Base-by-base conservation (phyloP, 306 rosid genomes). In the Calophaca sinica region DNA sequence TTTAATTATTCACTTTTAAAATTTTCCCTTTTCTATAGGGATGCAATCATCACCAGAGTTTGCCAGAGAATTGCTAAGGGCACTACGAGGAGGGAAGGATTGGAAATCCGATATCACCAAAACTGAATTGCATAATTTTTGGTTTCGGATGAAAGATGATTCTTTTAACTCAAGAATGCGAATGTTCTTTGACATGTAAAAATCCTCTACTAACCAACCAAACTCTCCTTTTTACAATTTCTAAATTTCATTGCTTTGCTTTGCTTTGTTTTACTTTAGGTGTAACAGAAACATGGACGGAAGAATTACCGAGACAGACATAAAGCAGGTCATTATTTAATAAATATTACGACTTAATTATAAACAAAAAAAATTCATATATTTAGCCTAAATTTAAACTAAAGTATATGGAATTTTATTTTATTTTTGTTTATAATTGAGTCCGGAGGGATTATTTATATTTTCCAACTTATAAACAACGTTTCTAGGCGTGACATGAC, bases 251-350 rank as follows among this genome's bases (percentile, higher is more conserved):
- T 39, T 44, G 65, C 66, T 81, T 14, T 64, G 3, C 10, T 59
- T 53, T 7, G 8, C 15, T 61, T 62, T 8, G 9, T 5, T 52
- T 70, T 55, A 50, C 53, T 66, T 9, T 73, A 93, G 98, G 87
- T 93, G 89, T 71, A 91, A 90, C 72, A 89, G 80, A 80, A 86
- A 88, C 82, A 85, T 85, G 89, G 90, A 90, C 74, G 96, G 97
- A 70, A 86, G 87, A 86, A 79, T 93, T 31, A 85, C 87, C 2
- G 76, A 86, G 60, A 76, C 60, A 13, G 96, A 93, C 44, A 77
- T 90, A 62, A 90, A 85, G 74, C 91, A 89, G 93, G 98, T 93
- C 10, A 69, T 26, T 3, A 54, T 63, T 75, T 46, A 45, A 36
- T 31, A 48, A 20, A 20, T 20, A 20, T 20, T 20, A 20, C 26